Percentiles rank a stretch among this genome's conserved stretches.
phyloP scores from a whole-genome alignment of 805 yeast genomes.

The Suhomyces pyralidae region DNA sequence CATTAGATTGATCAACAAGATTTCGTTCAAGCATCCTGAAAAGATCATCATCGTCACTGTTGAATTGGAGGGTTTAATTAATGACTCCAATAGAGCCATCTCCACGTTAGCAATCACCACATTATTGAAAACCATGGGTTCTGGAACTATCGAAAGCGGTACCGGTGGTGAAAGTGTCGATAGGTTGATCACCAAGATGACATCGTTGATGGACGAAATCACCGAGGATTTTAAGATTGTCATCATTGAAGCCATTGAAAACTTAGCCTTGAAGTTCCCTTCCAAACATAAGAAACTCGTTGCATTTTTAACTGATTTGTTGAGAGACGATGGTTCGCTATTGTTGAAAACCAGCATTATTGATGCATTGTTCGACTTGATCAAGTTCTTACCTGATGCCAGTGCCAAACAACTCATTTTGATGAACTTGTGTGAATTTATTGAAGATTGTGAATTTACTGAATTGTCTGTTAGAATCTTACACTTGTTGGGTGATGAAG shows the following conservation, averaged over 20 bases:
- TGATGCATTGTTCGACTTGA: slow-evolving; percentile 89
- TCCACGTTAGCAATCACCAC: slow-evolving; percentile 98
- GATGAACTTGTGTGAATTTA: slow-evolving; percentile 90
- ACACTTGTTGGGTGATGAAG: slow-evolving; percentile 90
- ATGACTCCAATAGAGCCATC: slow-evolving; percentile 84
- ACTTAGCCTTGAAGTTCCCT: slow-evolving; percentile 90
- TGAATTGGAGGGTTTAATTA: slow-evolving; percentile 83
- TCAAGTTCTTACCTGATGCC: slow-evolving; percentile 70
- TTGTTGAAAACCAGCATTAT: slow-evolving; percentile 82
- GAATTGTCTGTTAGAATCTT: slow-evolving; percentile 90
- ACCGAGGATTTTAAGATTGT: slow-evolving; percentile 94
- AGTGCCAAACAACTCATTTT: slow-evolving; percentile 78
- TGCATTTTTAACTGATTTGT: slow-evolving; percentile 72
- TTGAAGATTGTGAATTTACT: slow-evolving; percentile 96
- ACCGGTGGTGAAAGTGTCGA: slow-evolving; percentile 66
- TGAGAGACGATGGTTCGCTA: slow-evolving; percentile 89
- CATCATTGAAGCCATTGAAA: slow-evolving; percentile 91
- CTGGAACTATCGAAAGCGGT: slow-evolving; percentile 42
- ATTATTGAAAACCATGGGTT: slow-evolving; percentile 89
- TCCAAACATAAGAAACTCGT: slow-evolving; percentile 81
- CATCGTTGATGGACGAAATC: slow-evolving; percentile 87
- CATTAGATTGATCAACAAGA: slow-evolving; percentile 80
- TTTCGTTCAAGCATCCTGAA: slow-evolving; percentile 79
- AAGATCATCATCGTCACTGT: slow-evolving; percentile 73
- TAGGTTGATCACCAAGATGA: slow-evolving; percentile 80